Evolutionary conservation across 192 early-diverging fungal genomes (phyloP).

Genomic region (Rhizophlyctis rosea): DNA sequence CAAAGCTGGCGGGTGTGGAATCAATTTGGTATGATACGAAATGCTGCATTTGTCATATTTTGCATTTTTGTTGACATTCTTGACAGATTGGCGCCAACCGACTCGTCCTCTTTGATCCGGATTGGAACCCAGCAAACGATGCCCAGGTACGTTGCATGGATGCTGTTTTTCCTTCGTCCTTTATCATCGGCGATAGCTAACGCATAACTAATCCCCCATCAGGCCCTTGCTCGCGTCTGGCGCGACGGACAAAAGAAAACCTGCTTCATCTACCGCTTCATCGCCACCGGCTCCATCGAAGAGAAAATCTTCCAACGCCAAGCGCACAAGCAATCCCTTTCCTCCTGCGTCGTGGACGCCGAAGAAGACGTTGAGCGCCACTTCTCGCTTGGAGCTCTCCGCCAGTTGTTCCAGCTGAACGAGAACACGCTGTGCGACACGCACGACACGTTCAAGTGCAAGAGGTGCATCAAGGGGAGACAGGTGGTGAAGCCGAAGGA

Average conservation of each 20-base stretch:
- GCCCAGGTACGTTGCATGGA: conserved; percentile 75
- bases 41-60: background rate
- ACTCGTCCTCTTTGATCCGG: conserved; percentile 88
- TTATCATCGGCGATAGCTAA: background rate
- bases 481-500: conserved; percentile 67
- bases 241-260: conserved; percentile 63
- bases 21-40: conserved; percentile 68
- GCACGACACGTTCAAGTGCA: conserved; percentile 96
- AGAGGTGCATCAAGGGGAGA: conserved; percentile 79
- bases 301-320: conserved; percentile 97
- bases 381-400: conserved; percentile 85
- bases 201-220: background rate
- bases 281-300: conserved; percentile 96
- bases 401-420: conserved; percentile 86
- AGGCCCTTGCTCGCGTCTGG: conserved; percentile 33
- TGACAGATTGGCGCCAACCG: conserved; percentile 89
- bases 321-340: conserved; percentile 73
- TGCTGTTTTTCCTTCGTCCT: no score
- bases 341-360: conserved; percentile 93
- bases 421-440: conserved; percentile 76
- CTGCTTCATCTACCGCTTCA: conserved; percentile 97
- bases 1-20: conserved; percentile 98
- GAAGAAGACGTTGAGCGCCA: conserved; percentile 89
- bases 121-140: conserved; percentile 98
- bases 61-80: background rate